Conservation (phyloP, 2,329 filamentous ascomycete genomes). For the Colletotrichum simmondsii region DNA sequence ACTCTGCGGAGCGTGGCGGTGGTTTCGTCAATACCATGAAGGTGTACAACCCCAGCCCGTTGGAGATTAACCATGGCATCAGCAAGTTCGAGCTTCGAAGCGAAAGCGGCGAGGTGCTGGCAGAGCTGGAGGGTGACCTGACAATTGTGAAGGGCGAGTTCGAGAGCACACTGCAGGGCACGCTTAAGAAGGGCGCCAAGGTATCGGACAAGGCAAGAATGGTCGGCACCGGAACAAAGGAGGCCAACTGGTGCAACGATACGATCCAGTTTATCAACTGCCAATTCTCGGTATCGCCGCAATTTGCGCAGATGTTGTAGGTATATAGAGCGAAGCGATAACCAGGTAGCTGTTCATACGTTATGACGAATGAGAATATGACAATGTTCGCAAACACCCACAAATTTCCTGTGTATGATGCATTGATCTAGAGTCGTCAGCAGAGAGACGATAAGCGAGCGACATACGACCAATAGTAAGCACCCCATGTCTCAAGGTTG, state of each 20-base stretch:
- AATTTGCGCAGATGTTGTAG: constrained; percentile 28
- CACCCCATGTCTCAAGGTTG: not conserved
- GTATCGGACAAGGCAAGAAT: constrained; percentile 38
- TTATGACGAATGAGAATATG: constrained; percentile 26
- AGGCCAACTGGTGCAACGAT: constrained; percentile 42
- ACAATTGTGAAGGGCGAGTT: constrained; percentile 41
- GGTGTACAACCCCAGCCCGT: constrained; percentile 43
- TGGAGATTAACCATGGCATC: constrained; percentile 45
- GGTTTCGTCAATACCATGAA: constrained; percentile 37
- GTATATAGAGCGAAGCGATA: not conserved
- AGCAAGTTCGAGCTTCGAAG: constrained; percentile 46
- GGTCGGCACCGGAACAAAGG: constrained; percentile 40
- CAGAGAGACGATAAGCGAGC: not conserved
- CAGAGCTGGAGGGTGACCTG: constrained; percentile 42
- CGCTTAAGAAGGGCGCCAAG: constrained; percentile 24
- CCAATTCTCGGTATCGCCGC: constrained; percentile 29
- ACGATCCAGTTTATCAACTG: constrained; percentile 41
- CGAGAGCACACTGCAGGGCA: constrained; percentile 43
- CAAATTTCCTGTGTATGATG: not conserved
- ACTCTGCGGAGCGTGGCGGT: constrained; percentile 35
- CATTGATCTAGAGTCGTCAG: not conserved
- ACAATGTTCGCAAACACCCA: not conserved
- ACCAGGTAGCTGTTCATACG: not conserved
- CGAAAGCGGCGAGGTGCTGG: constrained; percentile 39
- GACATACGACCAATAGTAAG: not conserved